These are phyloP conservation scores for Conticribra guillardii DNA, from an alignment of 108 stramenopile species.

Conservation along the genomic window DNA sequence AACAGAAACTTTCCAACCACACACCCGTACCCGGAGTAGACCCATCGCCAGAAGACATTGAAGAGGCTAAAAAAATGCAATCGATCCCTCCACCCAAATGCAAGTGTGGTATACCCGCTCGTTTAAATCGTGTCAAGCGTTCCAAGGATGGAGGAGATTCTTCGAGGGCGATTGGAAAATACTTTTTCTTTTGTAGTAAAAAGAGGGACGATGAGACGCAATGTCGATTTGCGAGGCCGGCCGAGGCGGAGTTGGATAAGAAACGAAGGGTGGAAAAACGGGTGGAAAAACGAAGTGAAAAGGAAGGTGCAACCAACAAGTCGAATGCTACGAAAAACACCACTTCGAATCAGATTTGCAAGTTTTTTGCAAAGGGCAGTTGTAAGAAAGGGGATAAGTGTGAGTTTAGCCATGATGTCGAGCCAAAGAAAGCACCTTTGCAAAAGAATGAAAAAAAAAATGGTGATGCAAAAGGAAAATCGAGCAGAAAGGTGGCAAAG, in stretches of 20 bases:
- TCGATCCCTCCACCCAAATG: constrained; percentile 67
- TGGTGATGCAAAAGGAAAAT: too few species aligned
- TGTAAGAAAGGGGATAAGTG: constrained; percentile 50
- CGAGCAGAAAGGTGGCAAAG: background rate
- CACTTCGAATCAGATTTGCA: constrained; percentile 28
- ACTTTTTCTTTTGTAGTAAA: constrained; percentile 79
- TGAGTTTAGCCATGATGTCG: constrained; percentile 49
- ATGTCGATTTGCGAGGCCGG: constrained; percentile 76
- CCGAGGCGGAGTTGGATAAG: constrained; percentile 55
- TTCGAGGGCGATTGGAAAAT: constrained; percentile 73
- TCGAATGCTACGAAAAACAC: background rate
- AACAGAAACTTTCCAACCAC: constrained; percentile 53
- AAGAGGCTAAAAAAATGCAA: constrained; percentile 59
- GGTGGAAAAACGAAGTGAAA: constrained; percentile 15
- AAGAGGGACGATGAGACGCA: constrained; percentile 58
- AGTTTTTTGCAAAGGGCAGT: constrained; percentile 44
- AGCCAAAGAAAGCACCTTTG: background rate
- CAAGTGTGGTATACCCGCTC: constrained; percentile 67
- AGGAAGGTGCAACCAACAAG: constrained; percentile 6
- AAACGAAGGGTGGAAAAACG: constrained; percentile 11
- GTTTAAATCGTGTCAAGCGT: constrained; percentile 74
- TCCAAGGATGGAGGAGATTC: constrained; percentile 57
- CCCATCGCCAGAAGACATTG: constrained; percentile 71
- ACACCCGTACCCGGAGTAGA: constrained; percentile 68
- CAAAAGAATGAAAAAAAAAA: background rate